Percentiles rank a stretch among this genome's conserved stretches.
These are phyloP conservation scores for Thermomyces lanuginosus DNA, from an alignment of 2,329 filamentous ascomycete genomes.

Conservation along the genomic window DNA sequence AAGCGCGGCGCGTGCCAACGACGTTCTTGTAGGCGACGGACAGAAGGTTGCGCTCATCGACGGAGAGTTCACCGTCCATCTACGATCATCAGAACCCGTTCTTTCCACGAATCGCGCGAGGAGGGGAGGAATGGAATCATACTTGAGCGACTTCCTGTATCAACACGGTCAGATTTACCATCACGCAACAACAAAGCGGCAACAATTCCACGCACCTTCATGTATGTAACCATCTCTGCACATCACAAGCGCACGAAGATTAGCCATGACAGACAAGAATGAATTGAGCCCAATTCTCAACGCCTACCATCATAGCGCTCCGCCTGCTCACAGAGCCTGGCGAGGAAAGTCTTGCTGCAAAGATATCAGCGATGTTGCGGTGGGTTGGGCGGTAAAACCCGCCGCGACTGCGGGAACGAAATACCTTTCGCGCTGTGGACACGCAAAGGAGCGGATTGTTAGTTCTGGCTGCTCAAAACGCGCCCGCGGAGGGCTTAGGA, in stretches of 20 bases:
- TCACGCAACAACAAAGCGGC: conserved; percentile 10
- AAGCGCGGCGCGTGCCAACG: conserved; percentile 88
- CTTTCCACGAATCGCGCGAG: background rate
- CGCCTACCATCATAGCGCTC: conserved; percentile 90
- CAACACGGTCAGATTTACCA: no score
- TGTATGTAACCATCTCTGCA: conserved; percentile 90
- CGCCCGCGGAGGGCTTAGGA: conserved; percentile 1
- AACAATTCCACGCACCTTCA: conserved; percentile 64
- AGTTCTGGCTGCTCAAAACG: conserved; percentile 8
- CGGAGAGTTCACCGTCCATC: conserved; percentile 51
- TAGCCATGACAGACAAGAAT: background rate
- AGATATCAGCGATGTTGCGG: conserved; percentile 19
- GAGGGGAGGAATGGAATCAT: conserved; percentile 17
- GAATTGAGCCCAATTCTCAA: background rate
- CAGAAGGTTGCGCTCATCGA: conserved; percentile 85
- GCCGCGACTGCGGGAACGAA: conserved; percentile 11
- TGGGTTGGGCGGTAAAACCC: conserved; percentile 6
- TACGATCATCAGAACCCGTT: conserved; percentile 15
- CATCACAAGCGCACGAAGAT: conserved; percentile 9
- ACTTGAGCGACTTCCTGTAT: conserved; percentile 82
- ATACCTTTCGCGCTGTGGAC: conserved; percentile 15
- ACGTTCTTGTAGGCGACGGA: conserved; percentile 99
- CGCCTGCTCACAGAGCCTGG: conserved; percentile 98
- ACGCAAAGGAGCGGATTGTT: conserved; percentile 18
- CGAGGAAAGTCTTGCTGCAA: conserved; percentile 95